A percentile compares a stretch with the other conserved stretches of the same genome.
Evolutionary conservation across 1,139 yeast genomes (phyloP).

Genomic region (Hyphopichia khmerensis): DNA sequence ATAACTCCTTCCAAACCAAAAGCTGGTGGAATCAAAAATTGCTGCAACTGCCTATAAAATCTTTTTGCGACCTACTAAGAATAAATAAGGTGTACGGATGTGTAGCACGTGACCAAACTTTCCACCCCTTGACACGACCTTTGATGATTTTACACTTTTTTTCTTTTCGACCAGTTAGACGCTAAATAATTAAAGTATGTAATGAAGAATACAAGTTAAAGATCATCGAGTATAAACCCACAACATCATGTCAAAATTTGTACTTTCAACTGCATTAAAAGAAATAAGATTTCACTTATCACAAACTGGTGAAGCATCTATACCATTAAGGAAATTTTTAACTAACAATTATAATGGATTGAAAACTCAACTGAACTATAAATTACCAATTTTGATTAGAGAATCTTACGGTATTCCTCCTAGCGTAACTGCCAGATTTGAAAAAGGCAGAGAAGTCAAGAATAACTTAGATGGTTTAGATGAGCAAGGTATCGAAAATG

Average conservation of each 20-base stretch:
- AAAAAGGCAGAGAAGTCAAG: constrained; percentile 44
- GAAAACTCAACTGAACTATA: constrained; percentile 45
- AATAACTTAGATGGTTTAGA: constrained; percentile 46
- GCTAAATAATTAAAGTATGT: constrained; percentile 7
- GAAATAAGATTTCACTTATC: constrained; percentile 80
- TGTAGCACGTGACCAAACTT: not conserved
- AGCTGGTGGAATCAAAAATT: not conserved
- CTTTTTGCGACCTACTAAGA: no score
- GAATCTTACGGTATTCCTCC: constrained; percentile 76
- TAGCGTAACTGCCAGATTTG: constrained; percentile 68
- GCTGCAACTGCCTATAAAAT: no score
- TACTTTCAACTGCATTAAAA: constrained; percentile 63
- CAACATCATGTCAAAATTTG: constrained; percentile 51
- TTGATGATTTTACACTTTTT: not conserved
- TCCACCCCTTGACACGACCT: not conserved
- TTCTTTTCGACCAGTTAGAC: constrained; percentile 14
- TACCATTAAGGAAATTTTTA: constrained; percentile 63
- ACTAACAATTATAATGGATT: constrained; percentile 59
- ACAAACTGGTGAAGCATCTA: constrained; percentile 70
- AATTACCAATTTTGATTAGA: constrained; percentile 69
- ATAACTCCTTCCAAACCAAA: no score
- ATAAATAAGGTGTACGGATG: constrained; percentile 3
- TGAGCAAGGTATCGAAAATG: constrained; percentile 37
- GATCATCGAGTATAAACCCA: not conserved
- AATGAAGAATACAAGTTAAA: not conserved